Base-by-base conservation (phyloP, 805 yeast genomes). In the Maudiozyma barnettii region DNA sequence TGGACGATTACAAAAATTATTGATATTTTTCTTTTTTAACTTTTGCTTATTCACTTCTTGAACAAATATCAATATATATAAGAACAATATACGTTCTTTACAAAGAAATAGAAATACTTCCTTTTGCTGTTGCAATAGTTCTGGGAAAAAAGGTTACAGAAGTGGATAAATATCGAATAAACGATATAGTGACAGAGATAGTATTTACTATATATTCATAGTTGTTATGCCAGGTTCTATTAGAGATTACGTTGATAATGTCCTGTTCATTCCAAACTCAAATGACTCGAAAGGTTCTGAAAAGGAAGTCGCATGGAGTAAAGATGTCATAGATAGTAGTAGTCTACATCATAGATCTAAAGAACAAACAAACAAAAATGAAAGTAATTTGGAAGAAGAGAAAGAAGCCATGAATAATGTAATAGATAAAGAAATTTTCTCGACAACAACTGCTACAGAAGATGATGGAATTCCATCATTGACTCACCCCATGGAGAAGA, bases 401-500 rank as follows among this genome's bases (percentile, higher is more conserved):
- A 33, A 41, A 12, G 36, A 33, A 8, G 36, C 36, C n/a, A 33
- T 33, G 22, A 36, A 36, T 36, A 31, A 39, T 13, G 19, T 16
- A 35, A 9, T 13, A 9, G 50, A 46, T 54, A 56, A 42, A 43
- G 63, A 57, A 40, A 44, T 57, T 19, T 47, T 49, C 19, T 54
- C 59, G 8, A 52, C 61, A 10, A 50, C 51, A 4, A 45, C 49
- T 5, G 48, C 53, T 9, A 58, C 60, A 3, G 65, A 58, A n/a
- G 61, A 57, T 20, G 63, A 58, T 43, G 52, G 51, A 16, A 22
- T 58, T 29, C 65, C 65, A 4, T 55, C 60, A 8, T 21, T 57
- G 19, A 45, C 55, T 4, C 65, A 61, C 43, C 65, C 63, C 1
- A 57, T 63, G 51, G 72, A 68, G 48, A 54, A 53, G 29, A 50